phyloP scores from a whole-genome alignment of 768 basidiomycete genomes.

The Dacryopinax spathularia region DNA sequence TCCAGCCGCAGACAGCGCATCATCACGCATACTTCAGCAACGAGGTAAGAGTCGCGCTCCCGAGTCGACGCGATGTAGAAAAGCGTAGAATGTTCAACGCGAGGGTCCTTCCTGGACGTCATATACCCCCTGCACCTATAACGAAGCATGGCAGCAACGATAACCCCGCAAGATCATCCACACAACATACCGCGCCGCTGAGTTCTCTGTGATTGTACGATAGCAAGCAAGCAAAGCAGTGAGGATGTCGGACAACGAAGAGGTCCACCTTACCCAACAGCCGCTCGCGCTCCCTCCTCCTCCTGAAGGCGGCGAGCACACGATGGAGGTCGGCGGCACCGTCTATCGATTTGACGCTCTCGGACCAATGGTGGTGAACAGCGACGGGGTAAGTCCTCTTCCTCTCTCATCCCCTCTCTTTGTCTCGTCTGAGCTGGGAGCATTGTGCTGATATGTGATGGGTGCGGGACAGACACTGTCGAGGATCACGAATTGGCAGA shows the following conservation, averaged over 20 bases:
- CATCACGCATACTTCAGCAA: too few relatives aligned
- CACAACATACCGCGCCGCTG: too few relatives aligned
- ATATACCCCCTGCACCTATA: neutral
- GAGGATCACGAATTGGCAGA: conserved; percentile 49
- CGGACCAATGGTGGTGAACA: conserved; percentile 6
- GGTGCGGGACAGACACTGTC: conserved; percentile 38
- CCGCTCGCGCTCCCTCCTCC: neutral
- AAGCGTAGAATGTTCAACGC: neutral
- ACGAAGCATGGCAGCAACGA: neutral
- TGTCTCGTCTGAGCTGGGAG: too few relatives aligned
- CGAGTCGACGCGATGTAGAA: neutral
- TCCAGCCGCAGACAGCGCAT: too few relatives aligned
- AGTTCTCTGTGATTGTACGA: too few relatives aligned
- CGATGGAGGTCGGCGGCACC: neutral
- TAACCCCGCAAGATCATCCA: too few relatives aligned
- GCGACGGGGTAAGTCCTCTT: neutral
- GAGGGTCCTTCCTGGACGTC: neutral
- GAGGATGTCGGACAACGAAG: neutral
- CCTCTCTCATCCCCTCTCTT: neutral
- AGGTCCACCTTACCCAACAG: neutral
- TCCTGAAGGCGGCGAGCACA: neutral
- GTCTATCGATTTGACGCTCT: neutral
- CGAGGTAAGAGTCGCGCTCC: too few relatives aligned
- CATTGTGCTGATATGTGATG: neutral
- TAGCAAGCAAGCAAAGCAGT: too few relatives aligned